These are phyloP conservation scores for Colletotrichum sp. DNA, from an alignment of 2,329 filamentous ascomycete species.

Conservation along the genomic window DNA sequence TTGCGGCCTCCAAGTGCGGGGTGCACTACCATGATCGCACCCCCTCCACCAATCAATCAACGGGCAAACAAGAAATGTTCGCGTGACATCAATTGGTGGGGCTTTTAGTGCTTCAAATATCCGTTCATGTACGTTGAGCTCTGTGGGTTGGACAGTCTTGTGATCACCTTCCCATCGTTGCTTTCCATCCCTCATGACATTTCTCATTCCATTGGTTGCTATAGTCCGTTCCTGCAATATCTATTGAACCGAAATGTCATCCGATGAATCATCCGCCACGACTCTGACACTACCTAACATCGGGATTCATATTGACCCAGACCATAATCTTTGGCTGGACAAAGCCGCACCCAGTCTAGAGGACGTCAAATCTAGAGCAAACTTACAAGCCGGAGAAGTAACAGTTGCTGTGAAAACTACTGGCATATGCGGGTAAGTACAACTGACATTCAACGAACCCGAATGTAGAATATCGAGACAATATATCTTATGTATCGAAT, in stretches of 20 bases:
- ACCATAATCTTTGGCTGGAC: constrained; percentile 88
- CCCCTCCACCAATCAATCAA: not conserved
- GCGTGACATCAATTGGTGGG: not conserved
- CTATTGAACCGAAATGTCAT: not conserved
- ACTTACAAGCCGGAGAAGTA: constrained; percentile 81
- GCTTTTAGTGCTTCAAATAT: not conserved
- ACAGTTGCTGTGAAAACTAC: constrained; percentile 90
- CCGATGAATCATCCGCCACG: not conserved
- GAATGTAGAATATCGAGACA: not conserved
- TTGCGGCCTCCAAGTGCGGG: not conserved
- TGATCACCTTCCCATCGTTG: not conserved
- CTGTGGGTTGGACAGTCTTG: not conserved
- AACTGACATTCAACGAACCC: not conserved
- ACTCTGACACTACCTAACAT: constrained; percentile 66
- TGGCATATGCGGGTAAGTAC: constrained; percentile 84
- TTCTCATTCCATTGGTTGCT: not conserved
- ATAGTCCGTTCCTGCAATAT: accelerated
- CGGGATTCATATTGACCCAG: constrained; percentile 95
- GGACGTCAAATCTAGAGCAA: constrained; percentile 70
- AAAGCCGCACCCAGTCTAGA: constrained; percentile 79
- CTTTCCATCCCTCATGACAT: not conserved
- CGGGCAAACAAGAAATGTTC: not conserved
- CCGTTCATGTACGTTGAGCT: not conserved
- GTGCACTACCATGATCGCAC: not conserved
- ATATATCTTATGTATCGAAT: not conserved